phyloP scores from a whole-genome alignment of 495 filamentous ascomycete genomes.

The Podospora anserina region DNA sequence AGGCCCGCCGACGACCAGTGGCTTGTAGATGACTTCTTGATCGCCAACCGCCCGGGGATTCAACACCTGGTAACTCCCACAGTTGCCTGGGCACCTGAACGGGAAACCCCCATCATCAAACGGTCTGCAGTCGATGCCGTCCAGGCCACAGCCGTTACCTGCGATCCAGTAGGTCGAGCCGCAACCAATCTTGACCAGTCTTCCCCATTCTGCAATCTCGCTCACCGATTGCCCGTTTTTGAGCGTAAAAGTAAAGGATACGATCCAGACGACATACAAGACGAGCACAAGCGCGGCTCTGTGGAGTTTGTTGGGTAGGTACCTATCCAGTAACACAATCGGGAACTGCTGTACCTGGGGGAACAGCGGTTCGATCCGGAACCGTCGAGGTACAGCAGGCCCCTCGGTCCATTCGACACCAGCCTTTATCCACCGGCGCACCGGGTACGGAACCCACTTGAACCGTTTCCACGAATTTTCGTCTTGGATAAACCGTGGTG shows the following conservation, averaged over 20 bases:
- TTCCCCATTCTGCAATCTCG: constrained; percentile 67
- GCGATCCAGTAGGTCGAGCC: constrained; percentile 60
- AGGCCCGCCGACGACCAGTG: constrained; percentile 74
- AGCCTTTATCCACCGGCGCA: constrained; percentile 40
- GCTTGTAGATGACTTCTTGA: constrained; percentile 64
- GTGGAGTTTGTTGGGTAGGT: constrained; percentile 61
- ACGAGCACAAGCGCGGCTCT: constrained; percentile 56
- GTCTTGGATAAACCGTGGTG: constrained; percentile 41
- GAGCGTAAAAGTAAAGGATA: constrained; percentile 66
- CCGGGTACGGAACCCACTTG: constrained; percentile 51
- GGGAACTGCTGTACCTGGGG: constrained; percentile 68
- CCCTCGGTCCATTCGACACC: constrained; percentile 66
- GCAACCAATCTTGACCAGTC: constrained; percentile 65
- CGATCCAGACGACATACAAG: constrained; percentile 67
- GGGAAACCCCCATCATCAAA: constrained; percentile 66
- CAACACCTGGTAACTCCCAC: constrained; percentile 59
- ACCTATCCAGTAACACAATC: constrained; percentile 56
- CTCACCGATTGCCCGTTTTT: constrained; percentile 59
- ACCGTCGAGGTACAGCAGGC: constrained; percentile 60
- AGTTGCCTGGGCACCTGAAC: constrained; percentile 80
- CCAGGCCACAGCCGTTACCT: constrained; percentile 72
- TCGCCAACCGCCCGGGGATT: constrained; percentile 74
- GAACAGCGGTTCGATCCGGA: constrained; percentile 66
- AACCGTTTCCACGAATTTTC: constrained; percentile 35
- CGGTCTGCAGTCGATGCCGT: constrained; percentile 78